A percentile compares a stretch with the other conserved stretches of the same genome.
phyloP scores from a whole-genome alignment of 352 stramenopile genomes.

The Phytophthora syringae region DNA sequence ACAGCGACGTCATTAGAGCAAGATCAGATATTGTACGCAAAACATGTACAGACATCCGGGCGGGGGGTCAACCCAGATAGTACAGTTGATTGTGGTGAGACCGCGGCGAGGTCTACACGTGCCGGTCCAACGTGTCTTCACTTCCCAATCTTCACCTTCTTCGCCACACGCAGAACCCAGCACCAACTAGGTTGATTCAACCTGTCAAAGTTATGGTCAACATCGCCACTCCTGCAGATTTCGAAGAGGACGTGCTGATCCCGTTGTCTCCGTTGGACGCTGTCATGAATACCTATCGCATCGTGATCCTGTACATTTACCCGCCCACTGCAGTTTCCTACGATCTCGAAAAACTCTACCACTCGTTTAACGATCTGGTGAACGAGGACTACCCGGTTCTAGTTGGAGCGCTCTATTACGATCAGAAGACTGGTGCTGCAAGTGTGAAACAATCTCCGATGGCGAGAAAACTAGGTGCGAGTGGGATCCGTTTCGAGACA shows the following conservation, averaged over 20 bases:
- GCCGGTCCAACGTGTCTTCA: too few relatives aligned
- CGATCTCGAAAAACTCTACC: conserved; percentile 43
- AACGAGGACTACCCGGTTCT: conserved; percentile 57
- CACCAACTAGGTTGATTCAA: not conserved
- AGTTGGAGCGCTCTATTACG: conserved; percentile 37
- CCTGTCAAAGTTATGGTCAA: conserved; percentile 19
- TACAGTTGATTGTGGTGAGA: too few relatives aligned
- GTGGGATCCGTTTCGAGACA: conserved; percentile 43
- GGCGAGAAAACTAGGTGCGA: conserved; percentile 20
- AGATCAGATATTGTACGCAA: too few relatives aligned
- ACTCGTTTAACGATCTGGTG: conserved; percentile 39
- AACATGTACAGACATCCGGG: too few relatives aligned
- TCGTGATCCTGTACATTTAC: conserved; percentile 66
- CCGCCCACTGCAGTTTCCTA: conserved; percentile 26
- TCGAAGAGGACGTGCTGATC: conserved; percentile 17
- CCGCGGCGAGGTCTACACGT: too few relatives aligned
- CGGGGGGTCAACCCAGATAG: too few relatives aligned
- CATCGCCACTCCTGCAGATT: conserved; percentile 3
- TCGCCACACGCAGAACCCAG: not conserved
- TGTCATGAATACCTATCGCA: conserved; percentile 49
- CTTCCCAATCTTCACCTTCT: conserved; percentile 3
- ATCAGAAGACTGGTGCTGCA: conserved; percentile 32
- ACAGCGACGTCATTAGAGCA: conserved; percentile 15
- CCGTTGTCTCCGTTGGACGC: conserved; percentile 55
- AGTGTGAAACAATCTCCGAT: conserved; percentile 38